These are phyloP conservation scores for Conringia planisiliqua DNA, from an alignment of 345 rosid genomes.

Conservation along the genomic window DNA sequence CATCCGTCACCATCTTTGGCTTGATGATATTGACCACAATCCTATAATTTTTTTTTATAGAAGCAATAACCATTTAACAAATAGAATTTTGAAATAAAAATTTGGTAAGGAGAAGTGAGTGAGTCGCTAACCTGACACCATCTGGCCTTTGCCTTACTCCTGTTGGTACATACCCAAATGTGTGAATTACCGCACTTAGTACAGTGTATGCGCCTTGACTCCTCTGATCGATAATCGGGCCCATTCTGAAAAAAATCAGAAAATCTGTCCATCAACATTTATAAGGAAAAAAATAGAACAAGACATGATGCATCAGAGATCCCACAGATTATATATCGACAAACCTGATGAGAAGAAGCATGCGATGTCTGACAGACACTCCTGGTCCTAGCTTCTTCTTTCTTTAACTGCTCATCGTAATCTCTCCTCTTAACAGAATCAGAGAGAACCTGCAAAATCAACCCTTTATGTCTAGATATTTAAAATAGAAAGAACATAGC, in stretches of 20 bases:
- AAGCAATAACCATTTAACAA: slow-evolving; percentile 6
- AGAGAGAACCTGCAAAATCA: slow-evolving; percentile 67
- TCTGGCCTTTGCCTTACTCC: slow-evolving; percentile 83
- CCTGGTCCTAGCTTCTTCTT: slow-evolving; percentile 70
- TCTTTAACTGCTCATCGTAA: slow-evolving; percentile 85
- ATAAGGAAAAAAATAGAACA: background rate
- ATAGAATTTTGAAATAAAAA: background rate
- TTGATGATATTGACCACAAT: slow-evolving; percentile 94
- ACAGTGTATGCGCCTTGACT: slow-evolving; percentile 96
- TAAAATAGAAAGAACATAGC: background rate
- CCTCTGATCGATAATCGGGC: slow-evolving; percentile 71
- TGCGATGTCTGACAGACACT: slow-evolving; percentile 56
- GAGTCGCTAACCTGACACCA: slow-evolving; percentile 79
- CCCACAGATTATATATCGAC: background rate
- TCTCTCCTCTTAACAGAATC: slow-evolving; percentile 82
- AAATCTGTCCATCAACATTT: background rate
- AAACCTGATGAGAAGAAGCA: slow-evolving; percentile 65
- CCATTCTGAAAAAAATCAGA: slow-evolving; percentile 39
- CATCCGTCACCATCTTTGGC: slow-evolving; percentile 99
- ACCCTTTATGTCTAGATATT: background rate
- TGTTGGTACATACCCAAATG: slow-evolving; percentile 92
- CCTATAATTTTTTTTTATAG: slow-evolving; percentile 38
- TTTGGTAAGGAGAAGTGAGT: background rate
- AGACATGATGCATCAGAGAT: background rate
- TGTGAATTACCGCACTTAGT: slow-evolving; percentile 89